phyloP scores from a whole-genome alignment of 1,139 yeast genomes.

The Debaryomyces sp. region DNA sequence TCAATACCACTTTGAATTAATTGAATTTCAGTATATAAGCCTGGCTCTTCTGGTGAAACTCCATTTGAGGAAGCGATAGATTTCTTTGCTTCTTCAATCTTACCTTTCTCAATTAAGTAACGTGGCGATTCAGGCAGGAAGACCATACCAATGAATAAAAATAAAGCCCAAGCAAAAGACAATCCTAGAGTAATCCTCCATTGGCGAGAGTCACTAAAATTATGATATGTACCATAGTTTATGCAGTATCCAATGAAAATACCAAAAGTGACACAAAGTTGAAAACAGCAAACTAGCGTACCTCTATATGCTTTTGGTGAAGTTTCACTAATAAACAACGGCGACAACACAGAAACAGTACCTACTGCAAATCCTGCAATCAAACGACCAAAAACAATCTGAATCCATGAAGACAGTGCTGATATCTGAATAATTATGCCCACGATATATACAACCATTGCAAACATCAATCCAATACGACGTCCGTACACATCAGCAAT shows the following conservation, averaged over 20 bases:
- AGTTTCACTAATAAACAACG: conserved; percentile 51
- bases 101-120: conserved; percentile 40
- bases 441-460: conserved; percentile 48
- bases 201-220: neutral
- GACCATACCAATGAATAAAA: conserved; percentile 56
- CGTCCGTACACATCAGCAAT: conserved; percentile 58
- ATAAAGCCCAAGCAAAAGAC: conserved; percentile 57
- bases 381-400: conserved; percentile 60
- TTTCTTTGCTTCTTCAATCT: conserved; percentile 45
- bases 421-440: conserved; percentile 55
- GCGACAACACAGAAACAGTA: conserved; percentile 63
- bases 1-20: conserved; percentile 65
- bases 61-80: conserved; percentile 66
- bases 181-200: conserved; percentile 25
- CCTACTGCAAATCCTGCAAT: conserved; percentile 76
- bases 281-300: neutral
- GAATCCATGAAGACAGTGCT: conserved; percentile 47
- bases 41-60: conserved; percentile 57
- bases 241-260: neutral
- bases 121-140: conserved; percentile 72
- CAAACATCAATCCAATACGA: conserved; percentile 47
- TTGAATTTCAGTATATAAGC: conserved; percentile 59
- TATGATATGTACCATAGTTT: neutral
- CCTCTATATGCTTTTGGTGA: neutral
- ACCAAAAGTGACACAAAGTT: neutral